These are phyloP conservation scores for Suhomyces xylopsoci DNA, from an alignment of 805 yeast species.

Conservation along the genomic window DNA sequence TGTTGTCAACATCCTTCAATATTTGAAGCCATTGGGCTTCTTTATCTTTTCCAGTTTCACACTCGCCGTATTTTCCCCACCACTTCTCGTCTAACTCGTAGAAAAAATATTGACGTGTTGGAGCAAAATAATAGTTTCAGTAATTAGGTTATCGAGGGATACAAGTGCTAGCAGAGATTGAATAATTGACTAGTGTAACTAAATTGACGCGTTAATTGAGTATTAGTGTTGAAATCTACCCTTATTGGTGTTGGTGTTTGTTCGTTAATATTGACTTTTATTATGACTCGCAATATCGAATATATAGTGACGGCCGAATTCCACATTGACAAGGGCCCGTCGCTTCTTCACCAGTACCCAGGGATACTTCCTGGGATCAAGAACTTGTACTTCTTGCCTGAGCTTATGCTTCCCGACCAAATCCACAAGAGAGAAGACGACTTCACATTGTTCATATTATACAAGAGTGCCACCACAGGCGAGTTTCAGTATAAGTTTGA, in stretches of 20 bases:
- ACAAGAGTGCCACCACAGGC: conserved; percentile 37
- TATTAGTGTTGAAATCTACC: too few species aligned
- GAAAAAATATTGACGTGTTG: neutral
- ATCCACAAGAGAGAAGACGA: conserved; percentile 57
- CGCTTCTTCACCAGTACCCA: conserved; percentile 61
- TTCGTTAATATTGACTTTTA: neutral
- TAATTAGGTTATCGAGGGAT: neutral
- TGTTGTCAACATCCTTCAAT: neutral
- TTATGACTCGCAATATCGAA: conserved; percentile 38
- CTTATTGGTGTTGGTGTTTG: too few species aligned
- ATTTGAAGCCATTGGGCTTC: neutral
- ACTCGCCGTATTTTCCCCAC: neutral
- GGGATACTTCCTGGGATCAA: conserved; percentile 30
- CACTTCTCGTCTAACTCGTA: conserved; percentile 5
- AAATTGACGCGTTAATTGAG: neutral
- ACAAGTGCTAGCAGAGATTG: neutral
- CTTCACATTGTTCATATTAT: conserved; percentile 54
- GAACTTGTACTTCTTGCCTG: conserved; percentile 44
- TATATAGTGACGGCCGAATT: conserved; percentile 73
- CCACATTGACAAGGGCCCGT: conserved; percentile 73
- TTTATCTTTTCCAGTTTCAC: neutral
- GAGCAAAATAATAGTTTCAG: neutral
- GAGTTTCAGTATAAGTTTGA: conserved; percentile 38
- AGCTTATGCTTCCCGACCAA: conserved; percentile 61
- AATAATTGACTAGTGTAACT: neutral